These are phyloP conservation scores for Trichoderma afroharzianum DNA, from an alignment of 2,329 filamentous ascomycete genomes.

Conservation along the genomic window DNA sequence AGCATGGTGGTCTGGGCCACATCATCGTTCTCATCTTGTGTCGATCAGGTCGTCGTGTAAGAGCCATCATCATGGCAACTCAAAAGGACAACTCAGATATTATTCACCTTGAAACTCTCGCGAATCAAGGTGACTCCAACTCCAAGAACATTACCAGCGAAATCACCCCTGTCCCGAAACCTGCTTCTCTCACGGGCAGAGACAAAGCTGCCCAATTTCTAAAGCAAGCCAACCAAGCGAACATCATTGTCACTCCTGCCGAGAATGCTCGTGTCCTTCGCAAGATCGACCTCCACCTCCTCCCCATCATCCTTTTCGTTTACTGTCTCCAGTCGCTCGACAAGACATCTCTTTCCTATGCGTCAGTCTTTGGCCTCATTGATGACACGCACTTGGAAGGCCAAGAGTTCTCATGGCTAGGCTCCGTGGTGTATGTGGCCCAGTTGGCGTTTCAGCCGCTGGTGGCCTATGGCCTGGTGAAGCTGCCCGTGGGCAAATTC, in stretches of 20 bases:
- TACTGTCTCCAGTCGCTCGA: slow-evolving; percentile 42
- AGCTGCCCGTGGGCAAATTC: slow-evolving; percentile 53
- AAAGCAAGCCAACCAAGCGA: slow-evolving; percentile 38
- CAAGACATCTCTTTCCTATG: slow-evolving; percentile 49
- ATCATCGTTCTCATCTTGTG: not conserved
- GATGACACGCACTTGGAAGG: slow-evolving; percentile 47
- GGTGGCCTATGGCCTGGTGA: slow-evolving; percentile 52
- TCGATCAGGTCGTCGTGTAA: not conserved
- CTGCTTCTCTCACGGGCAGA: slow-evolving; percentile 17
- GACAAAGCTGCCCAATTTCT: slow-evolving; percentile 51
- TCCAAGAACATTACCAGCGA: not conserved
- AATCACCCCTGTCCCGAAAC: not conserved
- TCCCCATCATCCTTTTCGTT: slow-evolving; percentile 49
- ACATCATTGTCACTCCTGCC: slow-evolving; percentile 46
- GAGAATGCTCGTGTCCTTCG: slow-evolving; percentile 47
- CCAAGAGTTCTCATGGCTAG: slow-evolving; percentile 63
- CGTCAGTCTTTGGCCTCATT: slow-evolving; percentile 60
- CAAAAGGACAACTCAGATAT: slow-evolving; percentile 13
- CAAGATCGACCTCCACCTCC: slow-evolving; percentile 47
- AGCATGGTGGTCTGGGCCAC: not conserved
- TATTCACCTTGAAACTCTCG: slow-evolving; percentile 8
- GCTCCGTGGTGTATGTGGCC: slow-evolving; percentile 35
- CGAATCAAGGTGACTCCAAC: not conserved
- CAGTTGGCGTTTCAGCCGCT: slow-evolving; percentile 47
- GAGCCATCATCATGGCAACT: not conserved